phyloP scores from a whole-genome alignment of 805 yeast genomes.

The Brettanomyces anomalus region DNA sequence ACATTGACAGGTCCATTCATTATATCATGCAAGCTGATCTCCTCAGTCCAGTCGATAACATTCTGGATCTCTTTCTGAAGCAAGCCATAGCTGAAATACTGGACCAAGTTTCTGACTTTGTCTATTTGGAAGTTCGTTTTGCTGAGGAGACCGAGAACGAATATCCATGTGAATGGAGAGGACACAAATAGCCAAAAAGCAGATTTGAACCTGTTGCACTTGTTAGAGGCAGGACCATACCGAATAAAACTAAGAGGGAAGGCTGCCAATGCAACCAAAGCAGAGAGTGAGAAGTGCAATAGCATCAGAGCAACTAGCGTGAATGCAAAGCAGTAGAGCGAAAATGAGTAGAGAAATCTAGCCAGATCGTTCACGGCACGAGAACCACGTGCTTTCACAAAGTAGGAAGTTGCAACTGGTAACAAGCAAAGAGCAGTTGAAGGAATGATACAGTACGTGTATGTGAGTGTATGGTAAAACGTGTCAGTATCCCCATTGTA shows the following conservation, averaged over 20 bases:
- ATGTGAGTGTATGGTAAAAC: slow-evolving; percentile 3
- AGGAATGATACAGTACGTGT: slow-evolving; percentile 11
- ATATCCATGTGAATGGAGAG: slow-evolving; percentile 23
- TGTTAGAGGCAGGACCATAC: slow-evolving; percentile 18
- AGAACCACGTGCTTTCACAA: neutral
- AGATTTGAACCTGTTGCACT: slow-evolving; percentile 4
- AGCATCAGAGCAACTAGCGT: slow-evolving; percentile 66
- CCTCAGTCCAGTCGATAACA: slow-evolving; percentile 10
- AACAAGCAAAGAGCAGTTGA: slow-evolving; percentile 5
- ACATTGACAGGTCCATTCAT: slow-evolving; percentile 31
- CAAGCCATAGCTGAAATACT: slow-evolving; percentile 16
- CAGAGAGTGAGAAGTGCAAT: slow-evolving; percentile 76
- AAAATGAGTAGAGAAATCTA: slow-evolving; percentile 18
- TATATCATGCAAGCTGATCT: slow-evolving; percentile 4
- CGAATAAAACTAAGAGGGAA: slow-evolving; percentile 65
- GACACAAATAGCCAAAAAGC: slow-evolving; percentile 22
- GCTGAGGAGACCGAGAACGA: slow-evolving; percentile 19
- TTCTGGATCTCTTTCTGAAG: slow-evolving; percentile 12
- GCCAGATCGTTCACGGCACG: slow-evolving; percentile 14
- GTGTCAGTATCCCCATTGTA: neutral
- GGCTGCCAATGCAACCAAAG: slow-evolving; percentile 58
- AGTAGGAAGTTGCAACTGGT: slow-evolving; percentile 3
- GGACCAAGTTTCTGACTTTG: slow-evolving; percentile 21
- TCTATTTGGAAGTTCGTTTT: slow-evolving; percentile 20
- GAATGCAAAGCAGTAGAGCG: slow-evolving; percentile 54